Base-by-base conservation (phyloP, 2,329 filamentous ascomycete species). In the Orbilia javanica region DNA sequence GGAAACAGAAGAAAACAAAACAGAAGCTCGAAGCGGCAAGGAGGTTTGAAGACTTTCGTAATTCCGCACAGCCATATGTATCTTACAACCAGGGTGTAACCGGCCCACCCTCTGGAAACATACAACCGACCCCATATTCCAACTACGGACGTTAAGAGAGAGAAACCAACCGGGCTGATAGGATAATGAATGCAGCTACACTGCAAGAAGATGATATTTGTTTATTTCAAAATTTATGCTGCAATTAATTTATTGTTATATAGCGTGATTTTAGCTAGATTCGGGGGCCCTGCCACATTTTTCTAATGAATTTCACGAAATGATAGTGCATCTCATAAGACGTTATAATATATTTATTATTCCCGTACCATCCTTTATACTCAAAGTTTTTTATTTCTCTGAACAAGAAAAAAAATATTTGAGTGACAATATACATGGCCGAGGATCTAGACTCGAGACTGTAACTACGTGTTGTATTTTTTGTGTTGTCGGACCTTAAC, bases 401-500 rank as follows among this genome's bases (percentile, higher is more conserved):
- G n/a, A n/a, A n/a, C n/a, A n/a, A n/a, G n/a, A n/a, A n/a, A n/a
- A n/a, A n/a, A n/a, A n/a, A n/a, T n/a, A n/a, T n/a, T n/a, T n/a
- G n/a, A n/a, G n/a, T n/a, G n/a, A n/a, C n/a, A n/a, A n/a, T n/a
- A n/a, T n/a, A n/a, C n/a, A n/a, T n/a, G n/a, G n/a, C n/a, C n/a
- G n/a, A n/a, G n/a, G n/a, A n/a, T n/a, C n/a, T n/a, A n/a, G n/a
- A n/a, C n/a, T n/a, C n/a, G n/a, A n/a, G n/a, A n/a, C n/a, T n/a
- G n/a, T n/a, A n/a, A 15, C 11, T 3, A 1, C 15, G 34, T 64
- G 74, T 78, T 72, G 67, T 31, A 65, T 18, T 53, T 53, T 71
- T 39, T 68, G 67, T n/a, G 74, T 78, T 78, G 74, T 73, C 42
- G 25, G 53, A 46, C 18, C 71, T 34, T 46, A 53, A 39, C 62